Percentiles rank a stretch among this genome's conserved stretches.
Evolutionary conservation across 2,329 filamentous ascomycete species (phyloP).

Genomic region (Diplocarpon mali): DNA sequence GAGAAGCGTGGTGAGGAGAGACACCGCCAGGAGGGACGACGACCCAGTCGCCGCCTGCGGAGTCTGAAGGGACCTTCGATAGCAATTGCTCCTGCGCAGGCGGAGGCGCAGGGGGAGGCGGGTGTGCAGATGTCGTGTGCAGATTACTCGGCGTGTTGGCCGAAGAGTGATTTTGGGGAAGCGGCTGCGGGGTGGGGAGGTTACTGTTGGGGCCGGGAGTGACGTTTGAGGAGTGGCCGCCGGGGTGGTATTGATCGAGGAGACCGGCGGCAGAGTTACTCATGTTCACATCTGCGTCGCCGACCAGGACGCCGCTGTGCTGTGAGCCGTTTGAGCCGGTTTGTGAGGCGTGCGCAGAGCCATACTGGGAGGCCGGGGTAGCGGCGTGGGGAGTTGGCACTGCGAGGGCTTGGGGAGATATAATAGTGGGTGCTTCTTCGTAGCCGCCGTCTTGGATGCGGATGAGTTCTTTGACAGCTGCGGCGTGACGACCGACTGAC

Average conservation of each 20-base stretch:
- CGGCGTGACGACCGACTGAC: slow-evolving; percentile 55
- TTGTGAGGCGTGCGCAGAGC: slow-evolving; percentile 35
- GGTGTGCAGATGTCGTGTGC: slow-evolving; percentile 34
- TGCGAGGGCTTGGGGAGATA: slow-evolving; percentile 12
- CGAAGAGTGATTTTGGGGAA: slow-evolving; percentile 46
- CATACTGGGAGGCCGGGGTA: slow-evolving; percentile 42
- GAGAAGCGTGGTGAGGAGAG: slow-evolving; percentile 10
- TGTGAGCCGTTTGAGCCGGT: slow-evolving; percentile 47
- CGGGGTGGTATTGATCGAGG: slow-evolving; percentile 59
- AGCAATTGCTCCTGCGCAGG: slow-evolving; percentile 12
- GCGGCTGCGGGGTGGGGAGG: slow-evolving; percentile 45
- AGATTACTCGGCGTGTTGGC: slow-evolving; percentile 43
- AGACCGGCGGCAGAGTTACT: slow-evolving; percentile 50
- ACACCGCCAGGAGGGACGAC: slow-evolving; percentile 56
- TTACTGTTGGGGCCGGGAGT: slow-evolving; percentile 40
- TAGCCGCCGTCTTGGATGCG: slow-evolving; percentile 71
- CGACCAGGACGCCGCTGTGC: slow-evolving; percentile 40
- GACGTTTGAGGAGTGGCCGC: slow-evolving; percentile 45
- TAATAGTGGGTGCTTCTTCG: slow-evolving; percentile 38
- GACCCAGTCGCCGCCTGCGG: slow-evolving; percentile 58
- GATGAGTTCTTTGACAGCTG: slow-evolving; percentile 50
- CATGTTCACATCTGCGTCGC: slow-evolving; percentile 55
- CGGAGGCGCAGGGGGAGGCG: slow-evolving; percentile 25
- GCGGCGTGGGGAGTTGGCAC: slow-evolving; percentile 30
- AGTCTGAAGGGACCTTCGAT: slow-evolving; percentile 24